Evolutionary conservation across 768 basidiomycete genomes (phyloP).

Genomic region (Leccinum longicurvipes): DNA sequence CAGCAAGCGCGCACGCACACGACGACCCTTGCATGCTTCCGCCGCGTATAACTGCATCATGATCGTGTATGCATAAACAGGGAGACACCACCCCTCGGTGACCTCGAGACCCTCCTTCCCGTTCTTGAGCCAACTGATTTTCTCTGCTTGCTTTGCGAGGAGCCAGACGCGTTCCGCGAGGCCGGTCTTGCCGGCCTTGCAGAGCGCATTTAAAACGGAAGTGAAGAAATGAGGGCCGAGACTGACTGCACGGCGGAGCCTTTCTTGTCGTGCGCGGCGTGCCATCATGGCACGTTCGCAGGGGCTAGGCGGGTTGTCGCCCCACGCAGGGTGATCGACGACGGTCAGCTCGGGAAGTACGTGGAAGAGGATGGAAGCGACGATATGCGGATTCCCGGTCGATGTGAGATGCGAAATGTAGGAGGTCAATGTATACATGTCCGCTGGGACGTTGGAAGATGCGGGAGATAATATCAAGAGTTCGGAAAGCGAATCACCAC

Average conservation of each 20-base stretch:
- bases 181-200: slow-evolving; percentile 50
- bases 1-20: slow-evolving; percentile 11
- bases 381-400: slow-evolving; percentile 43
- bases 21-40: slow-evolving; percentile 36
- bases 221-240: slow-evolving; percentile 63
- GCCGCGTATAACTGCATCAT: slow-evolving; percentile 62
- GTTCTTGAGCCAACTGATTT: slow-evolving; percentile 43
- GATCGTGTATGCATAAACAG: slow-evolving; percentile 64
- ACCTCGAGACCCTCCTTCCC: slow-evolving; percentile 21
- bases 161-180: slow-evolving; percentile 64
- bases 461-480: slow-evolving; percentile 14
- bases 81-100: slow-evolving; percentile 58
- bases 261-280: slow-evolving; percentile 26
- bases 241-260: slow-evolving; percentile 39
- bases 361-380: slow-evolving; percentile 46
- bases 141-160: slow-evolving; percentile 57
- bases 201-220: slow-evolving; percentile 55
- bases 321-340: slow-evolving; percentile 40
- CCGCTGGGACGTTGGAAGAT: slow-evolving; percentile 26
- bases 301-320: slow-evolving; percentile 21
- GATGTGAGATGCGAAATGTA: slow-evolving; percentile 52
- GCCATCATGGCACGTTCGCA: slow-evolving; percentile 27
- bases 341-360: slow-evolving; percentile 53
- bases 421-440: slow-evolving; percentile 48
- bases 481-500: slow-evolving; percentile 6